phyloP scores from a whole-genome alignment of 2,329 filamentous ascomycete species.

The Neurospora sp. region DNA sequence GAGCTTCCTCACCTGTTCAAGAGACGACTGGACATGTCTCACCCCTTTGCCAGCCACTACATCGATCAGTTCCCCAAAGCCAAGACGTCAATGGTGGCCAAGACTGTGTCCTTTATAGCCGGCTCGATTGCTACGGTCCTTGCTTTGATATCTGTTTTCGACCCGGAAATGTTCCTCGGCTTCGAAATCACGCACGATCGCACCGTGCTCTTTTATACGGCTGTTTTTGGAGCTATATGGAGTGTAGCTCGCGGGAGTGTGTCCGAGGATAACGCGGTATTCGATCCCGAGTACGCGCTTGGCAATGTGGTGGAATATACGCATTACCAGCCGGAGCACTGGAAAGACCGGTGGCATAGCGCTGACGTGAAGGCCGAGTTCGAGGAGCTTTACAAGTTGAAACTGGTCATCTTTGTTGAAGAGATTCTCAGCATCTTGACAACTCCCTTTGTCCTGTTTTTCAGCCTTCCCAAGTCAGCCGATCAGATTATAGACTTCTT shows the following conservation, averaged over 20 bases:
- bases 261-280: constrained; percentile 79
- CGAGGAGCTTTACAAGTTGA: constrained; percentile 80
- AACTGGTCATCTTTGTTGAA: constrained; percentile 83
- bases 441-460: constrained; percentile 80
- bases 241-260: constrained; percentile 73
- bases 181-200: constrained; percentile 87
- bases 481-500: constrained; percentile 97
- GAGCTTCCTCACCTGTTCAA: constrained; percentile 89
- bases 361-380: constrained; percentile 91
- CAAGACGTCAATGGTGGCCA: constrained; percentile 76
- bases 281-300: constrained; percentile 85
- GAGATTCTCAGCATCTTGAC: constrained; percentile 88
- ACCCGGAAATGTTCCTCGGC: constrained; percentile 80
- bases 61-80: constrained; percentile 94
- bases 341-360: constrained; percentile 83
- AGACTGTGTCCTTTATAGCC: constrained; percentile 78
- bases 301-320: constrained; percentile 86
- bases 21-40: constrained; percentile 85
- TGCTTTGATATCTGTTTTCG: constrained; percentile 72
- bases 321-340: constrained; percentile 82
- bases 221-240: constrained; percentile 74
- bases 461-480: constrained; percentile 76
- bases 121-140: constrained; percentile 82
- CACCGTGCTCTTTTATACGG: constrained; percentile 84
- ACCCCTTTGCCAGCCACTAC: constrained; percentile 85